phyloP scores from a whole-genome alignment of 2,329 filamentous ascomycete species.

The Magnaporthiopsis incrustans region DNA sequence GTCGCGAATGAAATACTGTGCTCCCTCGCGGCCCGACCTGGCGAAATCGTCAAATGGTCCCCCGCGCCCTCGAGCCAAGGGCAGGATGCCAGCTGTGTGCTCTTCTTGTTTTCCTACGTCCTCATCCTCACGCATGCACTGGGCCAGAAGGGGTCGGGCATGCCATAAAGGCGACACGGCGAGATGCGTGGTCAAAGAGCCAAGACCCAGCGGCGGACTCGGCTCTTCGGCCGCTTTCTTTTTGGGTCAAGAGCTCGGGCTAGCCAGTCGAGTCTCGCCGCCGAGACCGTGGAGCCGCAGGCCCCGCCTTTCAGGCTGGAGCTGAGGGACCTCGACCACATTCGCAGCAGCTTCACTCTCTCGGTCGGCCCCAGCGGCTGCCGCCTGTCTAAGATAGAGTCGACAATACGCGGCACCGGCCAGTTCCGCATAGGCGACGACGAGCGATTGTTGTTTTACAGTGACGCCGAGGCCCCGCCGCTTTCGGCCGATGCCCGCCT shows the following conservation, averaged over 20 bases:
- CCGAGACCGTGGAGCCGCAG: neutral
- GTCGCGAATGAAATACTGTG: too few species aligned
- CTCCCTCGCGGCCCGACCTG: too few species aligned
- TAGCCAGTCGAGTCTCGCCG: neutral
- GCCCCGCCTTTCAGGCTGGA: slow-evolving; percentile 9
- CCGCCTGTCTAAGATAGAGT: slow-evolving; percentile 9
- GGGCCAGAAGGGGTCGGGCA: too few species aligned
- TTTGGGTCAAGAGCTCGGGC: neutral
- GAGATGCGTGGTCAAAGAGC: neutral
- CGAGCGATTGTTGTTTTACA: slow-evolving; percentile 10
- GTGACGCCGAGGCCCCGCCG: slow-evolving; percentile 7
- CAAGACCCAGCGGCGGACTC: neutral
- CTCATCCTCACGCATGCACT: too few species aligned
- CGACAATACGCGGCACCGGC: slow-evolving; percentile 6
- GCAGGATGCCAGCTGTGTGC: too few species aligned
- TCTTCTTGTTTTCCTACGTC: too few species aligned
- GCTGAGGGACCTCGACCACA: slow-evolving; percentile 12
- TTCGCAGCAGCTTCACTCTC: slow-evolving; percentile 4
- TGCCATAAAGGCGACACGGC: neutral
- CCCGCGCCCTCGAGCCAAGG: too few species aligned
- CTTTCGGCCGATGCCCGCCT: neutral
- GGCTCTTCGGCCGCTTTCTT: neutral
- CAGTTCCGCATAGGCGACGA: neutral
- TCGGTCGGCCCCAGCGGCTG: slow-evolving; percentile 6
- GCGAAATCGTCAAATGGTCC: too few species aligned